Evolutionary conservation across 768 basidiomycete genomes (phyloP).

Genomic region (Kwoniella europaea): DNA sequence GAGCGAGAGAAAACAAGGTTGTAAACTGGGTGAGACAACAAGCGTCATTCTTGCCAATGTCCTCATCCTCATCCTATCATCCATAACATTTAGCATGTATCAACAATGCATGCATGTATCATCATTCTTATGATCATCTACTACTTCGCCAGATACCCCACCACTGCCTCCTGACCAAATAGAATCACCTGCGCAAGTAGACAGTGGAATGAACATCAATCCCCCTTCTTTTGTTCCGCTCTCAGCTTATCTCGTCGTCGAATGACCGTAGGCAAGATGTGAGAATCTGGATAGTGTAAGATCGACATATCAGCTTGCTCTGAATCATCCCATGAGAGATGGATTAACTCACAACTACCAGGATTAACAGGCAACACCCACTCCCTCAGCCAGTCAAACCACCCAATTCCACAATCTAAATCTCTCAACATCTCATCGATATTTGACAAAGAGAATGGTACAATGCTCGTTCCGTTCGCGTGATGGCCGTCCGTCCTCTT

Average conservation of each 20-base stretch:
- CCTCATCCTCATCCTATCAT: too few relatives aligned
- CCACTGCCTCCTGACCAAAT: too few relatives aligned
- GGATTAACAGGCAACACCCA: slow-evolving; percentile 6
- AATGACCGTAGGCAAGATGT: slow-evolving; percentile 1
- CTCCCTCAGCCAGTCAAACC: slow-evolving; percentile 3
- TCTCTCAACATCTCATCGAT: slow-evolving; percentile 12
- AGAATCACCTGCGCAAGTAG: neutral
- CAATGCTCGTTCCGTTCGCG: slow-evolving; percentile 8
- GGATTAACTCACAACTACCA: neutral
- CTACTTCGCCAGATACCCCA: too few relatives aligned
- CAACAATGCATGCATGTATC: too few relatives aligned
- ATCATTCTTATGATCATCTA: too few relatives aligned
- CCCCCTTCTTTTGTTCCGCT: neutral
- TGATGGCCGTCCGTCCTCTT: slow-evolving; percentile 3
- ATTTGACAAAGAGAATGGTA: slow-evolving; percentile 12
- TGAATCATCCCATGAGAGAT: neutral
- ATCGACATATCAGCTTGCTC: neutral
- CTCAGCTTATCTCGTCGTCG: neutral
- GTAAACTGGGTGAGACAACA: too few relatives aligned
- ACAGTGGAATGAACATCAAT: neutral
- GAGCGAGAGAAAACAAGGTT: too few relatives aligned
- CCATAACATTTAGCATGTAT: too few relatives aligned
- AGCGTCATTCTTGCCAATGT: too few relatives aligned
- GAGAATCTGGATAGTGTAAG: neutral
- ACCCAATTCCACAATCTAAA: neutral